phyloP scores from a whole-genome alignment of 805 yeast species.

The Komagataella mondaviorum region DNA sequence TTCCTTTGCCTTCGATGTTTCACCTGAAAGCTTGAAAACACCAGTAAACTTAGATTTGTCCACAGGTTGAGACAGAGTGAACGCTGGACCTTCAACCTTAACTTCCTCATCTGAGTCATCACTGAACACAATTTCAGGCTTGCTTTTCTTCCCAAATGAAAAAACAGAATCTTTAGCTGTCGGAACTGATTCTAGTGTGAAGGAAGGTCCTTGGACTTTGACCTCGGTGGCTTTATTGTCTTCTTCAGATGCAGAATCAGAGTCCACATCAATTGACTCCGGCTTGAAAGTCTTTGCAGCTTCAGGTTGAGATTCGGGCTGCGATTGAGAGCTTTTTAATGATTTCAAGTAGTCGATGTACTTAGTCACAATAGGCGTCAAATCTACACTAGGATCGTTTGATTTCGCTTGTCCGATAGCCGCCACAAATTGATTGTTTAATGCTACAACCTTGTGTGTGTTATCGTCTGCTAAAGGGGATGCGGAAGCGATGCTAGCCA shows the following conservation, averaged over 20 bases:
- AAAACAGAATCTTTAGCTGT: slow-evolving; percentile 37
- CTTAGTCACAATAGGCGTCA: slow-evolving; percentile 40
- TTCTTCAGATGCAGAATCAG: slow-evolving; percentile 32
- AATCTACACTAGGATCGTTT: slow-evolving; percentile 37
- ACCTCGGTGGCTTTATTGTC: slow-evolving; percentile 17
- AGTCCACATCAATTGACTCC: slow-evolving; percentile 6
- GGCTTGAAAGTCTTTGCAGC: background rate
- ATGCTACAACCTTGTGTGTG: slow-evolving; percentile 43
- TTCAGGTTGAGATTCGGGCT: background rate
- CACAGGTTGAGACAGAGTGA: slow-evolving; percentile 30
- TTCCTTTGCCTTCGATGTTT: slow-evolving; percentile 6
- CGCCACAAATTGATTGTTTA: slow-evolving; percentile 45
- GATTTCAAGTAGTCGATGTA: slow-evolving; percentile 39
- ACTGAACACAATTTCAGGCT: slow-evolving; percentile 15
- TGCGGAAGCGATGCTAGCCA: slow-evolving; percentile 11
- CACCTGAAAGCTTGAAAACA: slow-evolving; percentile 14
- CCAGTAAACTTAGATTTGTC: slow-evolving; percentile 10
- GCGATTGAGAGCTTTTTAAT: slow-evolving; percentile 13
- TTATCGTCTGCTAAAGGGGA: slow-evolving; percentile 12
- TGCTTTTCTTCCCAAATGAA: slow-evolving; percentile 24
- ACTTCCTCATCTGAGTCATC: slow-evolving; percentile 49
- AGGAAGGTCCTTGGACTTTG: slow-evolving; percentile 61
- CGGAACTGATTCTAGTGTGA: slow-evolving; percentile 33
- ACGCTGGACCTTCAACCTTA: slow-evolving; percentile 63
- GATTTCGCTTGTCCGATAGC: slow-evolving; percentile 27